Evolutionary conservation across 495 filamentous ascomycete genomes (phyloP), one percentile per base, ranked within the genome.

Genomic region (Aspergillus nanangensis): DNA sequence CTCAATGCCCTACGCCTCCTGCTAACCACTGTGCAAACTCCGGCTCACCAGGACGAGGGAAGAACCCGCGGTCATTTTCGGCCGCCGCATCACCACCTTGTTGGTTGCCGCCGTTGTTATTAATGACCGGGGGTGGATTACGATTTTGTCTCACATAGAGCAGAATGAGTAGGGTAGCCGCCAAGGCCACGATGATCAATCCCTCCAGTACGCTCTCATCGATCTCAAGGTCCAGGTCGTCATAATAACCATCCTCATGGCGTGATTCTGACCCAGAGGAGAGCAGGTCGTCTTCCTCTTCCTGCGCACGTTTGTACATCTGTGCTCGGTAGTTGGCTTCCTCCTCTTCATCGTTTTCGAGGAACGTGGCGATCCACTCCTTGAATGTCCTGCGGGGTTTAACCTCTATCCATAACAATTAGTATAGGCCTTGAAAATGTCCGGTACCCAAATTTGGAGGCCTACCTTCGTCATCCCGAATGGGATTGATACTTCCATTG

Each of bases 381-480:
- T 70, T 74, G 31, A 94, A 72, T 1, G 87, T 90, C 65, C 86
- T 84, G 29, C 83, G 75, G 44, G 87, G 86, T 57, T 75, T 84
- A 1, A 72, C 67, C 45, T 78, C 85, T 86, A 38, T 11, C 2
- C 13, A 29, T 42, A 15, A n/a, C 2, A 13, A 23, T 43, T 10
- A 32, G 14, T n/a, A 18, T 22, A n/a, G 18, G 8, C 3, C 22
- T 5, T n/a, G 18, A 13, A 27, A 23, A 24, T 11, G 36, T 18
- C 37, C 17, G 22, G 17, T 15, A 17, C 20, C 15, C 19, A 13
- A 17, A 4, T 17, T 2, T 36, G 33, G 14, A 45, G 25, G 25
- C 80, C 67, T 77, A 95, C 91, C 77, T 60, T 87, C 83, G 29
- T 95, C 91, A 35, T 93, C 85, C 43, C 83, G 86, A 42, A 99